Evolutionary conservation across 345 rosid genomes (phyloP).

Genomic region (Salix brachista): DNA sequence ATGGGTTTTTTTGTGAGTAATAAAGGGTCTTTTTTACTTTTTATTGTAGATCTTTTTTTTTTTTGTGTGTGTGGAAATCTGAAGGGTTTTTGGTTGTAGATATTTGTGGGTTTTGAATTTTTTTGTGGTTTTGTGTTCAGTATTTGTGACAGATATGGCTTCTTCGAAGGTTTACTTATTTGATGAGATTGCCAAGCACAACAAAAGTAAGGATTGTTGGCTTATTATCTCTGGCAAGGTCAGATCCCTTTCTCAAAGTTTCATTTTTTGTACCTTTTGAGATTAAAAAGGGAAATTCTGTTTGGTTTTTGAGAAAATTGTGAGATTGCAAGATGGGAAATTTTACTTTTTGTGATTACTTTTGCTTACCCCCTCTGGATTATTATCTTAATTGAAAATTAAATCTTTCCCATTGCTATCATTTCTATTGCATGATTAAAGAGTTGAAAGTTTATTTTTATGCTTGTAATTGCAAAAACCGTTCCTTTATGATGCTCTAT

Average conservation of each 20-base stretch:
- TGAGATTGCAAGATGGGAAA: background rate
- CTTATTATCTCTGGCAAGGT: constrained; percentile 87
- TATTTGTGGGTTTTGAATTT: background rate
- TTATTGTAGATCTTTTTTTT: background rate
- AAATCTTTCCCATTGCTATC: background rate
- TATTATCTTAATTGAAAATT: background rate
- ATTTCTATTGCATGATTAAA: background rate
- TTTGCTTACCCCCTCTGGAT: background rate
- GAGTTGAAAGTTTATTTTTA: background rate
- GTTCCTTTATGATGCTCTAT: background rate
- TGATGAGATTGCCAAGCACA: constrained; percentile 78
- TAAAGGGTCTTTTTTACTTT: background rate
- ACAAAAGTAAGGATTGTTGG: constrained; percentile 89
- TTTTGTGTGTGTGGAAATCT: background rate
- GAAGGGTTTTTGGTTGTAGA: background rate
- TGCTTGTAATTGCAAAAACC: background rate
- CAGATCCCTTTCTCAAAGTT: constrained; percentile 26
- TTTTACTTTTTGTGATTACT: background rate
- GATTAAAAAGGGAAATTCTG: background rate
- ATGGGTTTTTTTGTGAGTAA: background rate
- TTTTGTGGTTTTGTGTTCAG: constrained; percentile 24
- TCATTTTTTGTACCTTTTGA: background rate
- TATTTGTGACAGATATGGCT: constrained; percentile 46
- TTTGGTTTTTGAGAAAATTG: constrained; percentile 10
- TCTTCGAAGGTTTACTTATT: constrained; percentile 53